A percentile compares a stretch with the other conserved stretches of the same genome.
Conservation (phyloP, 169 alveolate species). For the Amoebophrya sp. region DNA sequence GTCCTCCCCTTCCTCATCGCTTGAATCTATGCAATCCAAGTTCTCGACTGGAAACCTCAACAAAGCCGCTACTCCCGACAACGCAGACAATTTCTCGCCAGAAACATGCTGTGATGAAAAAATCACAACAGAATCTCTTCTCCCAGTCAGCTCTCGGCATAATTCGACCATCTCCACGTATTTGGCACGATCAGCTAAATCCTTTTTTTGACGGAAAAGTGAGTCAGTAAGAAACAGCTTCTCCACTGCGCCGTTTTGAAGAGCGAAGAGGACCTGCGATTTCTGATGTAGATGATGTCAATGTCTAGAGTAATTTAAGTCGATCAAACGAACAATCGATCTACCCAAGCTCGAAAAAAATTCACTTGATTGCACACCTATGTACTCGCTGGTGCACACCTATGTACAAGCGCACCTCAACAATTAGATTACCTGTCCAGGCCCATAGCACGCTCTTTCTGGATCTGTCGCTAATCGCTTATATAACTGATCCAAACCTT, state of each 20-base stretch:
- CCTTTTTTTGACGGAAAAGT: slow-evolving; percentile 21
- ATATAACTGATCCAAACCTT: neutral
- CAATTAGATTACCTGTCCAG: too few relatives aligned
- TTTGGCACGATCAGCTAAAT: neutral
- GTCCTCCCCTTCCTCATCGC: neutral
- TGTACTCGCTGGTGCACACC: too few relatives aligned
- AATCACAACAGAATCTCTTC: neutral
- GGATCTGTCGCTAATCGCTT: neutral
- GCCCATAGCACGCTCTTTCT: slow-evolving; percentile 28
- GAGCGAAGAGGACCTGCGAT: neutral
- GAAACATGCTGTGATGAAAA: slow-evolving; percentile 24
- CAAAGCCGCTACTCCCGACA: slow-evolving; percentile 28
- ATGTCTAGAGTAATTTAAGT: too few relatives aligned
- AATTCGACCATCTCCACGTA: neutral
- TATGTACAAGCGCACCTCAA: too few relatives aligned
- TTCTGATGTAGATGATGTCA: too few relatives aligned
- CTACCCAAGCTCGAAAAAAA: too few relatives aligned
- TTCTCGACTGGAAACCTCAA: neutral
- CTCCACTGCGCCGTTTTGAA: slow-evolving; percentile 26
- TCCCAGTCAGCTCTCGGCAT: neutral
- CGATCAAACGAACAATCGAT: too few relatives aligned
- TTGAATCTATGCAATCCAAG: neutral
- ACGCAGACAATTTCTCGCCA: slow-evolving; percentile 1
- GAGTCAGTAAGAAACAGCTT: slow-evolving; percentile 28
- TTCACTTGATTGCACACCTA: too few relatives aligned